Evolutionary conservation across 257 asterid genomes (phyloP), one percentile per base, ranked within the genome.

Genomic region (Solanum appendiculatum): DNA sequence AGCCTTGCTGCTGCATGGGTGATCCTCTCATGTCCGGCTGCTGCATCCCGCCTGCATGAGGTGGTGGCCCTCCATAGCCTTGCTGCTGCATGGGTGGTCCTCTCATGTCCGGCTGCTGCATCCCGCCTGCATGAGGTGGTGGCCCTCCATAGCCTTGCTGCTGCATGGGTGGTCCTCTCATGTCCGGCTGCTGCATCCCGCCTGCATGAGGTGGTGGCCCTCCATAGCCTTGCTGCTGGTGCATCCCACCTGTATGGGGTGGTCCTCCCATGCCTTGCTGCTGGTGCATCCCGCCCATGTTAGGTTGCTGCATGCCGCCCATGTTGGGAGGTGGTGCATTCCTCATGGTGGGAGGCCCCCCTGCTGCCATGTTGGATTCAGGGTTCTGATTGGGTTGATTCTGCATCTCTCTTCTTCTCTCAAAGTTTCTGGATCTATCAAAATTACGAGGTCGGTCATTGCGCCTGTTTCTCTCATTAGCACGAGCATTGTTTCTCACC

Each of bases 401-500:
- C 89, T 82, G 94, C 82, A 87, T 87, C 56, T 46, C 63, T 54
- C 60, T 90, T 87, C 96, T 92, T 48, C 96, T 91, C 58, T 93
- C 95, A 25, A 87, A 94, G 58, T 92, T 93, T 86, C 98, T 85
- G 1, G 96, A 92, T 51, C 95, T 89, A 91, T 94, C 96, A 85
- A 89, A 89, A 89, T 94, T 92, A 6, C 95, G 92, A 72, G 97
- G 97, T 54, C 97, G 90, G 87, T 93, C 98, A 44, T 91, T 94
- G 86, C 97, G 96, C 86, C 93, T 90, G 88, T 93, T 94, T 91
- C 98, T 93, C 90, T 91, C 95, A 23, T 93, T 93, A 83, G 84
- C 46, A 37, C 75, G 90, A 40, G 96, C 93, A 91, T 94, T 95
- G 92, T 96, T 95, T 93, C 97, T 94, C 92, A 92, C 96, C 98